Conservation (phyloP, 2,329 filamentous ascomycete species). For the Lizonia empirigonia region DNA sequence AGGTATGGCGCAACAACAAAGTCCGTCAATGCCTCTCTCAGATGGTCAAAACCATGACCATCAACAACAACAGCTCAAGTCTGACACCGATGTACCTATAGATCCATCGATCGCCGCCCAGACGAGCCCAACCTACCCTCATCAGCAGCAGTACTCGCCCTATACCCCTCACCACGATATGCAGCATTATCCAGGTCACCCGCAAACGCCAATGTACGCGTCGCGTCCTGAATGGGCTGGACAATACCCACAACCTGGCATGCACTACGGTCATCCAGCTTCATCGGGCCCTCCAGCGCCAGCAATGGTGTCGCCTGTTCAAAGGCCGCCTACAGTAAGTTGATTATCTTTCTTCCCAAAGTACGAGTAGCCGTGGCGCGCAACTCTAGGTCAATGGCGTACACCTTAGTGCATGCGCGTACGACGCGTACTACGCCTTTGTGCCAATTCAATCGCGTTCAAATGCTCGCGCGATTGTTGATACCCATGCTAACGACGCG, state of each 20-base stretch:
- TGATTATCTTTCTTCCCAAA: background rate
- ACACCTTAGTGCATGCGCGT: too few species aligned
- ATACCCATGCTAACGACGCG: slow-evolving; percentile 17
- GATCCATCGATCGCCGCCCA: slow-evolving; percentile 96
- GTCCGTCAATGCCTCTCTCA: slow-evolving; percentile 90
- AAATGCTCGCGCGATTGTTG: background rate
- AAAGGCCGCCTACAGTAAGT: slow-evolving; percentile 67
- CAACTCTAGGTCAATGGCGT: background rate
- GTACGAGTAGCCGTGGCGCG: background rate
- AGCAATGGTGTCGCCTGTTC: slow-evolving; percentile 64
- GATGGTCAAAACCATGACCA: slow-evolving; percentile 76
- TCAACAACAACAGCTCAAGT: slow-evolving; percentile 74
- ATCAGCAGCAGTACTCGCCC: slow-evolving; percentile 80
- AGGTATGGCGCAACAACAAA: slow-evolving; percentile 99
- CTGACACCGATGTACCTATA: slow-evolving; percentile 98
- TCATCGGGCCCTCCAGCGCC: slow-evolving; percentile 62
- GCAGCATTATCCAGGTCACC: slow-evolving; percentile 71
- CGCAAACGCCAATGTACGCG: slow-evolving; percentile 67
- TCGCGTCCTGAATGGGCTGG: slow-evolving; percentile 73
- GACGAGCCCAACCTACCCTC: slow-evolving; percentile 88
- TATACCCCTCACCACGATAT: slow-evolving; percentile 87
- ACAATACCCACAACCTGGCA: slow-evolving; percentile 57
- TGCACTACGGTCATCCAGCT: slow-evolving; percentile 60
- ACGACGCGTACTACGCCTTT: background rate
- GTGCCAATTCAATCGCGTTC: background rate